These are phyloP conservation scores for Leptographium lundbergii DNA, from an alignment of 2,329 filamentous ascomycete genomes.

Conservation along the genomic window DNA sequence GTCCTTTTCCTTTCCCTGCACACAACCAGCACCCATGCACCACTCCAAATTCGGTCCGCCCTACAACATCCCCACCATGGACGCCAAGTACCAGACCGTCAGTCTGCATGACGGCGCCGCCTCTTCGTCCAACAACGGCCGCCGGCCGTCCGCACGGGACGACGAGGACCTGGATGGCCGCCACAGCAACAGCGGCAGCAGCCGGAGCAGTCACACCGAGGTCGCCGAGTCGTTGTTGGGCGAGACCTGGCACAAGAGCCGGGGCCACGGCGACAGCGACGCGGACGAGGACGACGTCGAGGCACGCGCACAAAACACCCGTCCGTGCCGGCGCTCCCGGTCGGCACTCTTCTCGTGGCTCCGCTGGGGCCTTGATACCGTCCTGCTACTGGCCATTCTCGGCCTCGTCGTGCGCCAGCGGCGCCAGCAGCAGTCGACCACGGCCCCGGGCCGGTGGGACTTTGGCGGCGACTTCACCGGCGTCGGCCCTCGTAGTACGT, in stretches of 20 bases:
- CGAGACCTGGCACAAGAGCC: slow-evolving; percentile 20
- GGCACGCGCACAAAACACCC: neutral
- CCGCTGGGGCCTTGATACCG: slow-evolving; percentile 26
- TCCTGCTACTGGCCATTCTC: slow-evolving; percentile 24
- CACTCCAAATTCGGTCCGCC: neutral
- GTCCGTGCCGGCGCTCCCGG: slow-evolving; percentile 15
- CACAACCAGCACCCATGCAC: neutral
- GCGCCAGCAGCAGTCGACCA: slow-evolving; percentile 7
- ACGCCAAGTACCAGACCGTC: slow-evolving; percentile 9
- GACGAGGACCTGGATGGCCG: slow-evolving; percentile 20
- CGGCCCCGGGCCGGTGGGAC: slow-evolving; percentile 14
- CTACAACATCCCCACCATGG: slow-evolving; percentile 3
- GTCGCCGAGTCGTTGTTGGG: slow-evolving; percentile 28
- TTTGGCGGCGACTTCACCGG: slow-evolving; percentile 25
- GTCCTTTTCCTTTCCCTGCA: neutral
- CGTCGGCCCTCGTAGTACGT: slow-evolving; percentile 20
- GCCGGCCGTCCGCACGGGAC: slow-evolving; percentile 2
- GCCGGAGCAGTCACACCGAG: slow-evolving; percentile 18
- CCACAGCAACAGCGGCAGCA: slow-evolving; percentile 21
- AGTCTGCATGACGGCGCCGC: neutral
- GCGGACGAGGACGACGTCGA: neutral
- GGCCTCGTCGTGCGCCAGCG: slow-evolving; percentile 22
- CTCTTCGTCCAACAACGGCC: neutral
- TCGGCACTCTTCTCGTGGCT: slow-evolving; percentile 19
- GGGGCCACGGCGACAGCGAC: slow-evolving; percentile 12